Evolutionary conservation across 768 basidiomycete species (phyloP).

Genomic region (Kwoniella heveanensis): DNA sequence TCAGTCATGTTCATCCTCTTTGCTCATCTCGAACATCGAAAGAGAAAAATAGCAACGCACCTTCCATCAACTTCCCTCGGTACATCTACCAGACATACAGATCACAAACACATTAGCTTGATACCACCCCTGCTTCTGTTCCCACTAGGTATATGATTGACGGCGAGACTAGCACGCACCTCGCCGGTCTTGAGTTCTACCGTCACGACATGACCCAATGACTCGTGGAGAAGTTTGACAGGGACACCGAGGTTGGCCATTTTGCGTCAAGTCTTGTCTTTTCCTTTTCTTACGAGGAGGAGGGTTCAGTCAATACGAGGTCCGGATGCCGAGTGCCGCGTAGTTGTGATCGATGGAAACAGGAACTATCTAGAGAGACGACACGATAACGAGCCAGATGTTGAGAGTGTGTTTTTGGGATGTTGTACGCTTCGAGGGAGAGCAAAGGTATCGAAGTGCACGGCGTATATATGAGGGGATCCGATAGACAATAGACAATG

Average conservation of each 20-base stretch:
- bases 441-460: too few species aligned
- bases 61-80: slow-evolving; percentile 95
- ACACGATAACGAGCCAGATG: too few species aligned
- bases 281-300: background rate
- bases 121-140: background rate
- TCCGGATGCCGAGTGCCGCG: too few species aligned
- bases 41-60: slow-evolving; percentile 59
- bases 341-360: too few species aligned
- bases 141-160: too few species aligned
- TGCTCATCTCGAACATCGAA: background rate
- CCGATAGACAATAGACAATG: too few species aligned
- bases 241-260: slow-evolving; percentile 74
- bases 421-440: background rate
- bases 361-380: too few species aligned
- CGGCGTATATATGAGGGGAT: background rate
- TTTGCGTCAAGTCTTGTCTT: slow-evolving; percentile 6
- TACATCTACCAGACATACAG: slow-evolving; percentile 68
- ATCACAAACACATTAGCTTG: background rate
- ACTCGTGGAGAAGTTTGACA: slow-evolving; percentile 94
- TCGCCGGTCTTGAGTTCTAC: slow-evolving; percentile 99
- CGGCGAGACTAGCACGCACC: too few species aligned
- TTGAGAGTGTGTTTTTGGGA: background rate
- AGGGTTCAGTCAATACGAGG: background rate
- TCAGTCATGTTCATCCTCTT: background rate
- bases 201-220: slow-evolving; percentile 91